phyloP scores from a whole-genome alignment of 2,329 filamentous ascomycete genomes.

The Beauveria medogensis region DNA sequence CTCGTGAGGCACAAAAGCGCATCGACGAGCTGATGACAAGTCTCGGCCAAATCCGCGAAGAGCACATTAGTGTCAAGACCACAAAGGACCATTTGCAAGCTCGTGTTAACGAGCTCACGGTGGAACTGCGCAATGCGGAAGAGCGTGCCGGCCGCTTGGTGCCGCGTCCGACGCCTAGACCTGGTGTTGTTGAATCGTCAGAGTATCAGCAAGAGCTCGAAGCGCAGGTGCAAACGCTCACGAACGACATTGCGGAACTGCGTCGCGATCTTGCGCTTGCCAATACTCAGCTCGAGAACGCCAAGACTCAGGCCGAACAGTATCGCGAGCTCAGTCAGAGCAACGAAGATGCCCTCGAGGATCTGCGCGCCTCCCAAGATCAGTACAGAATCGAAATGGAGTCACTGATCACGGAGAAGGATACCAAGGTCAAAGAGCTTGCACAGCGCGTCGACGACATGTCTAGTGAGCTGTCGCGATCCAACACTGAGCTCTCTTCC shows the following conservation, averaged over 20 bases:
- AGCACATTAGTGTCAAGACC: constrained; percentile 78
- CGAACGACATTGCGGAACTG: constrained; percentile 75
- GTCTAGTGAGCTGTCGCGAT: constrained; percentile 68
- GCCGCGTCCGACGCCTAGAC: constrained; percentile 62
- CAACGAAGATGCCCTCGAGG: constrained; percentile 79
- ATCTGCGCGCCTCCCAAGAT: constrained; percentile 71
- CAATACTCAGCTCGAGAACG: constrained; percentile 70
- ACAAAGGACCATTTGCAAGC: constrained; percentile 82
- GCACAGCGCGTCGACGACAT: constrained; percentile 79
- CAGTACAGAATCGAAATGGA: constrained; percentile 86
- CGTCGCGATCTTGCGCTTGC: constrained; percentile 80
- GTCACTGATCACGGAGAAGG: constrained; percentile 64
- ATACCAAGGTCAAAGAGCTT: constrained; percentile 70
- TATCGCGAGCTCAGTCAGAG: constrained; percentile 83
- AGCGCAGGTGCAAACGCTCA: constrained; percentile 69
- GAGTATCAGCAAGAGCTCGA: constrained; percentile 43
- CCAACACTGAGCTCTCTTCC: constrained; percentile 73
- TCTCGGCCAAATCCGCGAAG: constrained; percentile 73
- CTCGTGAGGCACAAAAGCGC: constrained; percentile 78
- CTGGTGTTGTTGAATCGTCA: constrained; percentile 35
- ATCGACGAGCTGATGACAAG: constrained; percentile 85
- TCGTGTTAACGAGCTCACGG: constrained; percentile 78
- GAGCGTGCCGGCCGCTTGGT: constrained; percentile 78
- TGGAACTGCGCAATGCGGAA: constrained; percentile 82
- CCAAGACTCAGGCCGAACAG: constrained; percentile 73